phyloP scores from a whole-genome alignment of 129 eudicot genomes.

The Deinandra increscens region DNA sequence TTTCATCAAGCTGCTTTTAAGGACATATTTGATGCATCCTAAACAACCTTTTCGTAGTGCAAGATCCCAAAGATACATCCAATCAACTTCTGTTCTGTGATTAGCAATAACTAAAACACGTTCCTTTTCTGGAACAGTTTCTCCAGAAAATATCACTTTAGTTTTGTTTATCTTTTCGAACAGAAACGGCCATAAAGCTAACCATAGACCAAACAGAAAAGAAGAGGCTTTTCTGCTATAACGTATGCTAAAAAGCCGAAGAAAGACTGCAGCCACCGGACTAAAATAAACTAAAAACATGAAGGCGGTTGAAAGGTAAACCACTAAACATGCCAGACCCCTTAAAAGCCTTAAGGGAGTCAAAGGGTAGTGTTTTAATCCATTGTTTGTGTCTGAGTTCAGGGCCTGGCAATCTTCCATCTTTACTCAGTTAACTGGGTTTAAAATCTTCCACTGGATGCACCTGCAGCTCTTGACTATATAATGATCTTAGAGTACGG shows the following conservation, averaged over 20 bases:
- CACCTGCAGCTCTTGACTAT: conserved; percentile 28
- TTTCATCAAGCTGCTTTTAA: conserved; percentile 85
- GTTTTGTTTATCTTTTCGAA: conserved; percentile 81
- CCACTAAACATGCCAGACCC: conserved; percentile 64
- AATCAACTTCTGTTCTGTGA: conserved; percentile 93
- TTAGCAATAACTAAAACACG: conserved; percentile 77
- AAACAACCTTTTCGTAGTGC: conserved; percentile 76
- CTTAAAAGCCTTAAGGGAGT: conserved; percentile 67
- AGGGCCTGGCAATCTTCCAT: conserved; percentile 57
- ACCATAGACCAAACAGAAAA: conserved; percentile 66
- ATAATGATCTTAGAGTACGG: conserved; percentile 16
- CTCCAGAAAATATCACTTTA: conserved; percentile 76
- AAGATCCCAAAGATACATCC: conserved; percentile 95
- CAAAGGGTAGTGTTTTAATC: conserved; percentile 48
- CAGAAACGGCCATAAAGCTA: conserved; percentile 84
- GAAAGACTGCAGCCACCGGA: conserved; percentile 40
- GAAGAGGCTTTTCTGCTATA: conserved; percentile 58
- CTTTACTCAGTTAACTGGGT: conserved; percentile 17
- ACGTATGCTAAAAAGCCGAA: conserved; percentile 63
- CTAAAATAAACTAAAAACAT: conserved; percentile 66
- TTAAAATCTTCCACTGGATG: conserved; percentile 24
- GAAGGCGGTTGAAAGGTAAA: conserved; percentile 72
- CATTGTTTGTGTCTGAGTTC: conserved; percentile 30
- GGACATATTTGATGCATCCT: conserved; percentile 72
- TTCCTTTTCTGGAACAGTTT: conserved; percentile 58